These are phyloP conservation scores for Scedosporium minutisporum DNA, from an alignment of 2,329 filamentous ascomycete species.

Conservation along the genomic window DNA sequence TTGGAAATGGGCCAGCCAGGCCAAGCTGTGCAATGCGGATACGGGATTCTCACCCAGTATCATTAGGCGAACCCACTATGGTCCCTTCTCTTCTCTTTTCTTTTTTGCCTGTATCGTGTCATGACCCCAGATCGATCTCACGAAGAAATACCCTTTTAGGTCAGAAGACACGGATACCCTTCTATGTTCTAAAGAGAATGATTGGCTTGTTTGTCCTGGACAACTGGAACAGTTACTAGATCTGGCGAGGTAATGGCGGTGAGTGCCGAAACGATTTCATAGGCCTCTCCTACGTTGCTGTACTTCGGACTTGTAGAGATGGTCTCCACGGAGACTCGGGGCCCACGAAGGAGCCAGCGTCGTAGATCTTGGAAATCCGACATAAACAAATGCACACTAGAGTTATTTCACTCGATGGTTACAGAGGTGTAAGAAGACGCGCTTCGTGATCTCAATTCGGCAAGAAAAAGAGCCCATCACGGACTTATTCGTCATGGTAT, in stretches of 20 bases:
- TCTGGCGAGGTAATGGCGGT: constrained; percentile 4
- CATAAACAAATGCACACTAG: too few relatives aligned
- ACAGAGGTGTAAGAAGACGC: too few relatives aligned
- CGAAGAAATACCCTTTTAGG: background rate
- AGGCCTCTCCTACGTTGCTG: background rate
- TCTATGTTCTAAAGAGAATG: background rate
- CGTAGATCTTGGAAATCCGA: too few relatives aligned
- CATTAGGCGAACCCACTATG: background rate
- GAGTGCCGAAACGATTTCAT: background rate
- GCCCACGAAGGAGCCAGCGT: too few relatives aligned
- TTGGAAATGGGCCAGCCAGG: background rate
- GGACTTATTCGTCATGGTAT: too few relatives aligned
- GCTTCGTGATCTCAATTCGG: too few relatives aligned
- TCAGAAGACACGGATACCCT: background rate
- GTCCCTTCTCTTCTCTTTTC: background rate
- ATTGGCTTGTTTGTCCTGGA: background rate
- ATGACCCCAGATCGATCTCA: background rate
- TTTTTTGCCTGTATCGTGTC: background rate
- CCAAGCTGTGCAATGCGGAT: background rate
- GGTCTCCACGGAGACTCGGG: background rate
- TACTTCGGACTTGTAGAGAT: background rate
- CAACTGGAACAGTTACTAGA: constrained; percentile 1
- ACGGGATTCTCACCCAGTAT: background rate
- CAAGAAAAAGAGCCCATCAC: too few relatives aligned
- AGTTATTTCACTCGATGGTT: too few relatives aligned